These are phyloP conservation scores for Xerocomellus chrysenteron DNA, from an alignment of 768 basidiomycete genomes.

Conservation along the genomic window DNA sequence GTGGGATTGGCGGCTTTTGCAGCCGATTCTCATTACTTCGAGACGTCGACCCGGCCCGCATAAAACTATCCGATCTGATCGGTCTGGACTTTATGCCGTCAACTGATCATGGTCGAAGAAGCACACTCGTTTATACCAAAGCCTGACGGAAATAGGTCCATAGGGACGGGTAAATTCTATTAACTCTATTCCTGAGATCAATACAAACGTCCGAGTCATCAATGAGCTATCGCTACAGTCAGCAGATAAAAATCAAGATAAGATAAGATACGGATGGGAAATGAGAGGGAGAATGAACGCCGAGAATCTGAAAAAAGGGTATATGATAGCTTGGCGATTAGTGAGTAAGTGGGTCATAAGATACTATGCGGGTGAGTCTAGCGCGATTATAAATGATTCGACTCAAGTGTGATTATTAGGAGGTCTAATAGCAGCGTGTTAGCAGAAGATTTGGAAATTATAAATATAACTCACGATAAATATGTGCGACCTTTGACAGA, in stretches of 20 bases:
- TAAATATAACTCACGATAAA: slow-evolving; percentile 2
- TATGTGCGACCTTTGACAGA: not conserved
- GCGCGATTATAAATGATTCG: not conserved
- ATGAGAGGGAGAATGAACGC: not conserved
- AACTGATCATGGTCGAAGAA: not conserved
- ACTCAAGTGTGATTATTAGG: not conserved
- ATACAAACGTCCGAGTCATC: slow-evolving; percentile 1
- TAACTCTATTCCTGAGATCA: not conserved
- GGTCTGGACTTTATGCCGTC: not conserved
- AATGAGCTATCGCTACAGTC: slow-evolving; percentile 22
- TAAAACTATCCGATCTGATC: not conserved
- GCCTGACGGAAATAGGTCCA: not conserved
- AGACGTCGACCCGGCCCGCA: not conserved
- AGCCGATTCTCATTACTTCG: not conserved
- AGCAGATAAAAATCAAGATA: not conserved
- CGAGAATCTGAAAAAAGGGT: not conserved
- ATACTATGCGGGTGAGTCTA: not conserved
- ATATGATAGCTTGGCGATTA: not conserved
- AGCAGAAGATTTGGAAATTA: not conserved
- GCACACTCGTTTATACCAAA: not conserved
- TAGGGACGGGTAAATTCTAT: not conserved
- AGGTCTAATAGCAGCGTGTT: slow-evolving; percentile 1
- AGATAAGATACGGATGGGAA: not conserved
- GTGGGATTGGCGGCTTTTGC: not conserved
- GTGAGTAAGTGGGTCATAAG: not conserved